Conservation (phyloP, 2,329 filamentous ascomycete genomes). For the Nothomitra cinnamomea region DNA sequence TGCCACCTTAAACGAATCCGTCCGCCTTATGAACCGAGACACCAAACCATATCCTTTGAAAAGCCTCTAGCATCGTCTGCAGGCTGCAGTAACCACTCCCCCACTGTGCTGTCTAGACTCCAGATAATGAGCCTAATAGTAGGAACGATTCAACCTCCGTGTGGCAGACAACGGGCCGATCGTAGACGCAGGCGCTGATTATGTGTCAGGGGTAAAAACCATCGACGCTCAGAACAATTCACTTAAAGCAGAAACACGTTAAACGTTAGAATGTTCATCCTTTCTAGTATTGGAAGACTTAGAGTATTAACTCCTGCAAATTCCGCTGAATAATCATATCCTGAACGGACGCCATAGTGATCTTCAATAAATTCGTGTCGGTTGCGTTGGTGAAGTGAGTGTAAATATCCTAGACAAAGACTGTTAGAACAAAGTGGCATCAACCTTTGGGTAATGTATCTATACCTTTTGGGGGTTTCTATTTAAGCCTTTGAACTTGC, state of each 20-base stretch:
- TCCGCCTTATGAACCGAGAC: no score
- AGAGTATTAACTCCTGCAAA: slow-evolving; percentile 45
- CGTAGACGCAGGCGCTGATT: no score
- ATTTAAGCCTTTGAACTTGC: slow-evolving; percentile 64
- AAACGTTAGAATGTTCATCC: neutral
- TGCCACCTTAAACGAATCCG: no score
- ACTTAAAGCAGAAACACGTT: neutral
- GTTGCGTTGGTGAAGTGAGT: slow-evolving; percentile 96
- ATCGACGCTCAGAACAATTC: neutral
- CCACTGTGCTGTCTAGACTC: no score
- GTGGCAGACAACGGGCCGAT: no score
- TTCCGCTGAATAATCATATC: slow-evolving; percentile 99
- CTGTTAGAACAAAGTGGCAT: neutral
- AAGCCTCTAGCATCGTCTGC: no score
- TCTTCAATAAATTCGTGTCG: slow-evolving; percentile 71
- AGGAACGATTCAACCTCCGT: no score
- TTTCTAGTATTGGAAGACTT: neutral
- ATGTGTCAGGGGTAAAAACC: neutral
- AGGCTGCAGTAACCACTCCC: no score
- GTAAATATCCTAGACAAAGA: slow-evolving; percentile 29
- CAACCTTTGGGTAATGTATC: slow-evolving; percentile 26
- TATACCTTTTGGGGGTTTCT: slow-evolving; percentile 38
- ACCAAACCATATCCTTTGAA: no score
- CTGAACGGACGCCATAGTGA: slow-evolving; percentile 68
- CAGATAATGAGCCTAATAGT: no score